These are phyloP conservation scores for Phytophthora aleatoria DNA, from an alignment of 352 stramenopile genomes.

Conservation along the genomic window DNA sequence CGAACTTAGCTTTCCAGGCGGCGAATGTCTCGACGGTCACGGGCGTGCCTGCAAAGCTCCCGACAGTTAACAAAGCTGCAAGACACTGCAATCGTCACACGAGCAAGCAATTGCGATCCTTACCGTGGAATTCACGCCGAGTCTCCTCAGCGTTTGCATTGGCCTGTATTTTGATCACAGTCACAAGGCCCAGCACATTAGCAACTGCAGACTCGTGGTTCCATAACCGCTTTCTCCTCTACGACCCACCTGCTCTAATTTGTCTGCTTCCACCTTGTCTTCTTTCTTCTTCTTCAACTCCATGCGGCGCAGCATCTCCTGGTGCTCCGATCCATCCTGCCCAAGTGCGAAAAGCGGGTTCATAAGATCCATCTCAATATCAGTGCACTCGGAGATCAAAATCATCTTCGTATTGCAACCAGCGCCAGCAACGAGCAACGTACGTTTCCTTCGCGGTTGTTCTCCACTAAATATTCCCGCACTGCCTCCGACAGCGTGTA, in stretches of 20 bases:
- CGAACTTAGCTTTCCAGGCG: conserved; percentile 75
- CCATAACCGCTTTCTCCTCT: conserved; percentile 1
- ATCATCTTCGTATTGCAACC: not conserved
- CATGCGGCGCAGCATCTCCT: conserved; percentile 88
- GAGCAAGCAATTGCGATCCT: not conserved
- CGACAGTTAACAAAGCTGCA: conserved; percentile 9
- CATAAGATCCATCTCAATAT: conserved; percentile 14
- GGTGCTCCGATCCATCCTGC: conserved; percentile 87
- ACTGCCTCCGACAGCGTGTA: conserved; percentile 86
- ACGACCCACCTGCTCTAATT: conserved; percentile 42
- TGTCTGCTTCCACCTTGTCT: conserved; percentile 61
- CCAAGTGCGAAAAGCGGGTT: conserved; percentile 3
- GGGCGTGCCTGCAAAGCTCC: conserved; percentile 52
- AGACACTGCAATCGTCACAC: not conserved
- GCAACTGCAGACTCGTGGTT: conserved; percentile 1
- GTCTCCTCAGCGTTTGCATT: conserved; percentile 34
- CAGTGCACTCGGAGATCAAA: no score
- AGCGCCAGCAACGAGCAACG: conserved; percentile 11
- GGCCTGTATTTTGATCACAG: conserved; percentile 26
- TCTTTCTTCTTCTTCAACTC: conserved; percentile 85
- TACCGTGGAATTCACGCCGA: conserved; percentile 41
- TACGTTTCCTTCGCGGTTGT: conserved; percentile 87
- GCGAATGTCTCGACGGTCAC: conserved; percentile 82
- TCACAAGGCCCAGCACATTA: conserved; percentile 11
- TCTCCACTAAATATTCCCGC: conserved; percentile 87